Conservation (phyloP, 495 filamentous ascomycete genomes). For the Trichoderma orchidacearum region DNA sequence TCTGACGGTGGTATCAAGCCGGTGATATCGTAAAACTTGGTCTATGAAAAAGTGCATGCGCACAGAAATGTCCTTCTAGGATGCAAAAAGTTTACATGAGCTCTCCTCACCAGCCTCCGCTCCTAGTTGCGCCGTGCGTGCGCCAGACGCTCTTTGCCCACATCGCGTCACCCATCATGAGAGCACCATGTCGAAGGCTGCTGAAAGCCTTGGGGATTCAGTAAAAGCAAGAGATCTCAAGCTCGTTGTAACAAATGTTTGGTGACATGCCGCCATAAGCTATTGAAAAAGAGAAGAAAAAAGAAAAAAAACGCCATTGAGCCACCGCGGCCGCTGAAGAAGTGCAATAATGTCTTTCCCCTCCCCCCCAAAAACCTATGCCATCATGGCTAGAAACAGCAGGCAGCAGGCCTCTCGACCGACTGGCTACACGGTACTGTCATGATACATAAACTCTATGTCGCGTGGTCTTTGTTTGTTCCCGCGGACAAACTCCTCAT, state of each 20-base stretch:
- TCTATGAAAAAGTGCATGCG: not conserved
- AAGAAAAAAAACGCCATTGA: not conserved
- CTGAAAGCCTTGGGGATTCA: no score
- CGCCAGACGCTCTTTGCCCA: not conserved
- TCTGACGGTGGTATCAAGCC: no score
- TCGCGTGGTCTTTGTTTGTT: conserved; percentile 69
- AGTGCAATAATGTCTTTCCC: not conserved
- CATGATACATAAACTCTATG: conserved; percentile 80
- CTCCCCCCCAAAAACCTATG: no score
- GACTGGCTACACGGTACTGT: conserved; percentile 68
- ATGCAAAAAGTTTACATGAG: not conserved
- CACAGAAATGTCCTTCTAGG: not conserved
- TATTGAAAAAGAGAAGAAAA: no score
- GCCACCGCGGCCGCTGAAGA: not conserved
- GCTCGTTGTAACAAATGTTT: not conserved
- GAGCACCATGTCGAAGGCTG: no score
- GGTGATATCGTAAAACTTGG: no score
- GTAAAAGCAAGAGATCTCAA: not conserved
- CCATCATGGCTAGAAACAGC: no score
- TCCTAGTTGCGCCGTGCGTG: not conserved
- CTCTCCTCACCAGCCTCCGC: not conserved
- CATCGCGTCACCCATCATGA: no score
- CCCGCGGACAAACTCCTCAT: conserved; percentile 69
- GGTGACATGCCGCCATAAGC: not conserved
- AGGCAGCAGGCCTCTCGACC: no score